These are phyloP conservation scores for Penicillium roqueforti DNA, from an alignment of 495 filamentous ascomycete species.

Conservation along the genomic window DNA sequence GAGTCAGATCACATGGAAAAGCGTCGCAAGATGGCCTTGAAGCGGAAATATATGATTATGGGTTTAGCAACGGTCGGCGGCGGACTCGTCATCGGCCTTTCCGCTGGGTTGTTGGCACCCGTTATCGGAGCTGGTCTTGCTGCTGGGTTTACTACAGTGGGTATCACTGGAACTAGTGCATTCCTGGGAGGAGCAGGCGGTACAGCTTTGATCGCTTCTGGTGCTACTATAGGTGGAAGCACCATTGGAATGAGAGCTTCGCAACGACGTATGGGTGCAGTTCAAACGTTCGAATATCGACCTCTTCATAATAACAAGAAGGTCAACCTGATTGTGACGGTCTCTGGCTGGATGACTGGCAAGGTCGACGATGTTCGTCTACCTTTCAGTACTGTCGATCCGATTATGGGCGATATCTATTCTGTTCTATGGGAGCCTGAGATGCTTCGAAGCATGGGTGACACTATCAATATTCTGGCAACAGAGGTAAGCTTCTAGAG, in stretches of 20 bases:
- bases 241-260: constrained; percentile 84
- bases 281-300: constrained; percentile 94
- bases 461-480: constrained; percentile 96
- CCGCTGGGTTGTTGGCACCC: constrained; percentile 85
- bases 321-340: constrained; percentile 91
- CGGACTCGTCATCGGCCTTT: constrained; percentile 91
- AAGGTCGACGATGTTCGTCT: constrained; percentile 95
- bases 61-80: constrained; percentile 95
- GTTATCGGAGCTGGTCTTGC: constrained; percentile 94
- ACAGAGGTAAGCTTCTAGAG: constrained; percentile 69
- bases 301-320: constrained; percentile 97
- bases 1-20: constrained; percentile 92
- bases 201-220: constrained; percentile 88
- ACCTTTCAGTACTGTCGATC: constrained; percentile 92
- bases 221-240: constrained; percentile 80
- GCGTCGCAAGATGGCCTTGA: constrained; percentile 73
- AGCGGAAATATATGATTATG: constrained; percentile 87
- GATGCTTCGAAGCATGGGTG: constrained; percentile 94
- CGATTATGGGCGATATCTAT: constrained; percentile 97
- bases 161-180: constrained; percentile 79
- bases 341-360: constrained; percentile 98
- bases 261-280: constrained; percentile 78
- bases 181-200: constrained; percentile 92
- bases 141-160: constrained; percentile 92
- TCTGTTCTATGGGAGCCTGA: constrained; percentile 98